Base-by-base conservation (phyloP, 257 asterid species). In the Paulownia fortunei region DNA sequence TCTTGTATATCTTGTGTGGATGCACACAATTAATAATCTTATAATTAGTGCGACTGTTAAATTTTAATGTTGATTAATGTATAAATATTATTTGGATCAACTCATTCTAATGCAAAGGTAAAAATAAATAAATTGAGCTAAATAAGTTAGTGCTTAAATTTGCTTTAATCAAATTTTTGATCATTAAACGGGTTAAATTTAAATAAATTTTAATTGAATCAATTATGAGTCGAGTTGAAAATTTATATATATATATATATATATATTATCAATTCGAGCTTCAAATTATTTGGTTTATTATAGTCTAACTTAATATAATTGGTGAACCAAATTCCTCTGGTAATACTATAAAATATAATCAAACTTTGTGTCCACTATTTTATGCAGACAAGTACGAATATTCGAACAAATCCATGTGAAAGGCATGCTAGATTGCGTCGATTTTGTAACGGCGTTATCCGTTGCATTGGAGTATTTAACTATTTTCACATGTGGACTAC, bases 401-500 rank as follows among this genome's bases (percentile, higher is more conserved):
- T 67, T 44, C 51, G 76, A 68, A 19, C 13, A 54, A 49, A 47
- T 10, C 18, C 62, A 72, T 42, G 65, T 73, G 54, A 39, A 67
- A 65, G 30, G 3, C 41, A 23, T 21, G 44, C 26, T 15, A 37
- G 26, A 34, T 47, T 24, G 49, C 51, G 76, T 80, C 77, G 80
- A 32, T 41, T 70, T 24, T 19, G 15, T 42, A 42, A 73, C 55
- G 83, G 54, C 75, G 79, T 79, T 79, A 73, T 63, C 69, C 55
- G 19, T 46, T 36, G 26, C 77, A 6, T 64, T 30, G 44, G 37
- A 69, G 74, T 8, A 27, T 59, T 55, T 55, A 55, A 55, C 30
- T 55, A 55, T 8, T 15, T 49, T 4, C 19, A 23, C 42, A n/a
- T n/a, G 10, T 32, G 21, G 11, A 10, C 41, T 16, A 27, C 4